A percentile compares a stretch with the other conserved stretches of the same genome.
phyloP scores from a whole-genome alignment of 148 eudicot genomes.

The Linanthus parryae region DNA sequence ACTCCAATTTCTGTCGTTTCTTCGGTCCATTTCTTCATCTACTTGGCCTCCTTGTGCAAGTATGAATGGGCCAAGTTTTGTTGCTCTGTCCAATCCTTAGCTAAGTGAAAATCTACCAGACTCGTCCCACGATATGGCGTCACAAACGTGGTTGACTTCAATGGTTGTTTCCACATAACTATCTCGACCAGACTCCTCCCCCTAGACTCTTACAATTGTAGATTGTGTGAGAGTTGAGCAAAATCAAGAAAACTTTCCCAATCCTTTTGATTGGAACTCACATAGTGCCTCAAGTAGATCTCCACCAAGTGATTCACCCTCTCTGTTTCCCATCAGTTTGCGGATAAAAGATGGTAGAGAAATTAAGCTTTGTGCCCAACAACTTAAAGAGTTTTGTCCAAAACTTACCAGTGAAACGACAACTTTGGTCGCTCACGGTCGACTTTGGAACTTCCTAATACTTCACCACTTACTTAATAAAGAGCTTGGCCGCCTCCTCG shows the following conservation, averaged over 20 bases:
- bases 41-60: no score
- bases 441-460: background rate
- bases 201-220: background rate
- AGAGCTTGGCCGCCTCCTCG: background rate
- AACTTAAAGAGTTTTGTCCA: no score
- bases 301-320: conserved; percentile 7
- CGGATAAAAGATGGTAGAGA: background rate
- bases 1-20: no score
- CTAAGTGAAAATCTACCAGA: background rate
- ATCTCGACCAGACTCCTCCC: conserved; percentile 4
- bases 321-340: background rate
- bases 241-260: conserved; percentile 1
- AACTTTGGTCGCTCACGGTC: background rate
- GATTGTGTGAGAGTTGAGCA: conserved; percentile 5
- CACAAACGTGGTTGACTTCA: no score
- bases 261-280: conserved; percentile 1
- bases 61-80: no score
- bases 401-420: background rate
- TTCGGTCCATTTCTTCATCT: background rate
- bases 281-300: conserved; percentile 5
- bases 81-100: background rate
- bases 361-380: background rate
- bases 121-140: background rate
- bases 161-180: background rate
- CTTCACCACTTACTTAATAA: conserved; percentile 6